Evolutionary conservation across 73 alveolate genomes (phyloP).

Genomic region (Stentor roeselii): DNA sequence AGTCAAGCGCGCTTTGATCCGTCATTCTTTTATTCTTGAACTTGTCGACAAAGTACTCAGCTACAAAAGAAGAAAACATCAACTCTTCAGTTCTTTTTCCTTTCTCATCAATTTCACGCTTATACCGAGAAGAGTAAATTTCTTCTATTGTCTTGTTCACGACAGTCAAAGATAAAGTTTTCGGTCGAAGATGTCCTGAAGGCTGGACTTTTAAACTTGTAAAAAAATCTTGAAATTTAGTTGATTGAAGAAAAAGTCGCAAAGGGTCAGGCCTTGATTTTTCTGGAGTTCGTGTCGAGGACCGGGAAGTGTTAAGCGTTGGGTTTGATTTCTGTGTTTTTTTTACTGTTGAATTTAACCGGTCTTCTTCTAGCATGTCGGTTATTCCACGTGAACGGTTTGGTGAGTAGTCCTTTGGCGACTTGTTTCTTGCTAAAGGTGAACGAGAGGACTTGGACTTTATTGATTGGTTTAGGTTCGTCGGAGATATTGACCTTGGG

Average conservation of each 20-base stretch:
- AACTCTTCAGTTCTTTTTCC: neutral
- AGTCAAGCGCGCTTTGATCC: conserved; percentile 1
- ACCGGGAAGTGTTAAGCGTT: neutral
- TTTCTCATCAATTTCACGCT: neutral
- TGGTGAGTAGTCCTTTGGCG: neutral
- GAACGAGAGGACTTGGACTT: neutral
- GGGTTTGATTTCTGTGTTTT: neutral
- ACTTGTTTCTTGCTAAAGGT: neutral
- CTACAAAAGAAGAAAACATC: neutral
- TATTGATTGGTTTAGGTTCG: neutral
- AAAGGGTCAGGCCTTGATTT: conserved; percentile 6
- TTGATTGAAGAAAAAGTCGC: neutral
- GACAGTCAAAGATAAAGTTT: neutral
- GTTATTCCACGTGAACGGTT: neutral
- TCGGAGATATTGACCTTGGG: conserved; percentile 8
- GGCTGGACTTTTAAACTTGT: neutral
- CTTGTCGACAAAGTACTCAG: neutral
- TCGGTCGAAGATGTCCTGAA: neutral
- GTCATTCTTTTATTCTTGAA: neutral
- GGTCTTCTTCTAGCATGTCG: conserved; percentile 2
- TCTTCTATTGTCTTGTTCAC: neutral
- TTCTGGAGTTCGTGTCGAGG: conserved; percentile 4
- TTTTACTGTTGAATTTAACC: neutral
- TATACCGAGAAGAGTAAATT: neutral
- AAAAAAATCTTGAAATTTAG: conserved; percentile 6